Evolutionary conservation across 345 rosid species (phyloP).

Genomic region (Toxicodendron radicans): DNA sequence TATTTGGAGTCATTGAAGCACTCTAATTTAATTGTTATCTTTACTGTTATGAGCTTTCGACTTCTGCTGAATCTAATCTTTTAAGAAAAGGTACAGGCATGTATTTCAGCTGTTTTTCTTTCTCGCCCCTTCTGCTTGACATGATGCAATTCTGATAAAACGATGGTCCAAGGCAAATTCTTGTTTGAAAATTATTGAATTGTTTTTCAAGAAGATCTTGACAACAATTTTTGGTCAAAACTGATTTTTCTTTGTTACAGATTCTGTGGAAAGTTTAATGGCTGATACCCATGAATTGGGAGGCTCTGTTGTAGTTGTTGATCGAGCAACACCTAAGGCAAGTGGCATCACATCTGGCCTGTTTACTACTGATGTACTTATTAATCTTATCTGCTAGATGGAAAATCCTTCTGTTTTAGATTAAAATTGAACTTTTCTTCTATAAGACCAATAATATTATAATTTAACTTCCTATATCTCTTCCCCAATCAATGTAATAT

Average conservation of each 20-base stretch:
- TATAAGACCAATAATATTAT: background rate
- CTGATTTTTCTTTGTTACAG: constrained; percentile 33
- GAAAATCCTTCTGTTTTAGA: background rate
- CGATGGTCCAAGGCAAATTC: background rate
- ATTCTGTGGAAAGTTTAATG: constrained; percentile 92
- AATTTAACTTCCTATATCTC: background rate
- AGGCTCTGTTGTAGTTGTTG: constrained; percentile 88
- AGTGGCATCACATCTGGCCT: background rate
- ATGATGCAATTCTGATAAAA: background rate
- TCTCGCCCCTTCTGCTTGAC: background rate
- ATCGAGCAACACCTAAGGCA: constrained; percentile 81
- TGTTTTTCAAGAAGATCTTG: background rate
- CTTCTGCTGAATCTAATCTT: background rate
- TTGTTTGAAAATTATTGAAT: constrained; percentile 3
- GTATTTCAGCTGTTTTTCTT: background rate
- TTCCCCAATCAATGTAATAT: background rate
- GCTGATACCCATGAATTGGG: constrained; percentile 66
- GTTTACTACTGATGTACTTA: background rate
- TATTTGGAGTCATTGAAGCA: background rate
- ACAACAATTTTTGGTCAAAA: background rate
- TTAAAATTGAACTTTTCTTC: background rate
- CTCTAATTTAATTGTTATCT: background rate
- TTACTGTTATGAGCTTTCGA: background rate
- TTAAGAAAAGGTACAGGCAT: background rate
- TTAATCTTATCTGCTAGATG: constrained; percentile 5